phyloP scores from a whole-genome alignment of 352 stramenopile genomes.

The Phytopythium boreale region DNA sequence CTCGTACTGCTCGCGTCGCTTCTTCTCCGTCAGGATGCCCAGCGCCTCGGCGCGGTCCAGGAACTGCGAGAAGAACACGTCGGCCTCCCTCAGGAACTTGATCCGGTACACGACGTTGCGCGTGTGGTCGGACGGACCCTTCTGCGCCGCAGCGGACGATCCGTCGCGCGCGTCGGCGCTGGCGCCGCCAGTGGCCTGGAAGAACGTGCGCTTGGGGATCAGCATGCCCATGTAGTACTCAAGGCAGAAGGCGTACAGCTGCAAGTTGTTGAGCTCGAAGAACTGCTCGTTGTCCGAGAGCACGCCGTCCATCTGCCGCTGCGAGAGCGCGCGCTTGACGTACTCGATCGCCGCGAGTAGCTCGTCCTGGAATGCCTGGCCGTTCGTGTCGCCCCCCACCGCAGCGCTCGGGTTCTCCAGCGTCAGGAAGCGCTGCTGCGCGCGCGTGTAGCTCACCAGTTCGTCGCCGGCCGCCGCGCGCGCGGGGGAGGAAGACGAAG shows the following conservation, averaged over 20 bases:
- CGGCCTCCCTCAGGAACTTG: slow-evolving; percentile 63
- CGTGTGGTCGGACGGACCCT: slow-evolving; percentile 44
- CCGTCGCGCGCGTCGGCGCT: neutral
- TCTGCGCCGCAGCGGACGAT: slow-evolving; percentile 43
- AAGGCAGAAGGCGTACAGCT: slow-evolving; percentile 80
- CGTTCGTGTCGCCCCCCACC: slow-evolving; percentile 30
- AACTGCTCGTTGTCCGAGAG: slow-evolving; percentile 73
- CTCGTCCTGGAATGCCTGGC: slow-evolving; percentile 44
- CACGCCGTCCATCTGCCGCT: slow-evolving; percentile 61
- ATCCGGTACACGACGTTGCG: slow-evolving; percentile 64
- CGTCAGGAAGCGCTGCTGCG: slow-evolving; percentile 38
- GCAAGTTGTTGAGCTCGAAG: slow-evolving; percentile 75
- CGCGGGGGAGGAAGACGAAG: neutral
- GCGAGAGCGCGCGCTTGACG: slow-evolving; percentile 36
- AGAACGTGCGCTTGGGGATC: slow-evolving; percentile 71
- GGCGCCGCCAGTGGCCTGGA: slow-evolving; percentile 24
- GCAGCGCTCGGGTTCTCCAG: slow-evolving; percentile 38
- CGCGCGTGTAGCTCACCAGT: slow-evolving; percentile 31
- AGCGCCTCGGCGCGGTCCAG: slow-evolving; percentile 64
- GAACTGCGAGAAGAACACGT: slow-evolving; percentile 77
- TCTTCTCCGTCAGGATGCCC: slow-evolving; percentile 59
- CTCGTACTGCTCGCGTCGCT: slow-evolving; percentile 75
- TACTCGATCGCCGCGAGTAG: slow-evolving; percentile 27
- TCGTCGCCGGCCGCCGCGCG: slow-evolving; percentile 11
- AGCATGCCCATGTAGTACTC: slow-evolving; percentile 84